phyloP scores from a whole-genome alignment of 441 rosid genomes.

The Erodium chrysanthum region DNA sequence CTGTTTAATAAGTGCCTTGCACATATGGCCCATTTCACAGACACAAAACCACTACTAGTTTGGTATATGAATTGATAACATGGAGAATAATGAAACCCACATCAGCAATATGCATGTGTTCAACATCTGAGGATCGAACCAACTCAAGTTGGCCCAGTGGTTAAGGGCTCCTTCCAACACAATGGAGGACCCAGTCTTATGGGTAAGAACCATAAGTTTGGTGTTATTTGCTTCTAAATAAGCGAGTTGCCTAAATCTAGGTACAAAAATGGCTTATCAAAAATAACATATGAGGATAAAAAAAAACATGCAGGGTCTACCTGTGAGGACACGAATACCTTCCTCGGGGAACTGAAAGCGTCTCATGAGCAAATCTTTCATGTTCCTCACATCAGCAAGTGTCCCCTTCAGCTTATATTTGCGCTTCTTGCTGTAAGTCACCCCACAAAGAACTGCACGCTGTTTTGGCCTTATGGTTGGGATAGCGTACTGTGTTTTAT shows the following conservation, averaged over 20 bases:
- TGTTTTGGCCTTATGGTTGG: slow-evolving; percentile 1
- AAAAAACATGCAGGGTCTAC: background rate
- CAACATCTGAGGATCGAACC: no score
- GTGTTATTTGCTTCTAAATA: no score
- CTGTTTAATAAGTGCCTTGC: background rate
- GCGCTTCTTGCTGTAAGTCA: slow-evolving; percentile 15
- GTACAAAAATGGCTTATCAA: no score
- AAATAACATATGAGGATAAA: background rate
- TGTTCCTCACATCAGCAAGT: slow-evolving; percentile 19
- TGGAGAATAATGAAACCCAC: background rate
- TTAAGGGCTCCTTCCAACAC: no score
- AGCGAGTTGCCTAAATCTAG: no score
- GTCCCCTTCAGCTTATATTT: slow-evolving; percentile 20
- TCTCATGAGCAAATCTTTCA: slow-evolving; percentile 17
- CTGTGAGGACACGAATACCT: slow-evolving; percentile 20
- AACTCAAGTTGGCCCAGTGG: no score
- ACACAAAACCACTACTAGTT: background rate
- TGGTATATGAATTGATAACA: background rate
- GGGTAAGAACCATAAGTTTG: no score
- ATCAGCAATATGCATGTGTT: no score
- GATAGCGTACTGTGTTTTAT: background rate
- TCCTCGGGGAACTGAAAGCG: slow-evolving; percentile 17
- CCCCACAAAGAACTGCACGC: slow-evolving; percentile 22
- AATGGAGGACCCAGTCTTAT: no score
- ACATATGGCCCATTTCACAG: background rate